phyloP scores from a whole-genome alignment of 495 filamentous ascomycete genomes.

The Durotheca rogersii region DNA sequence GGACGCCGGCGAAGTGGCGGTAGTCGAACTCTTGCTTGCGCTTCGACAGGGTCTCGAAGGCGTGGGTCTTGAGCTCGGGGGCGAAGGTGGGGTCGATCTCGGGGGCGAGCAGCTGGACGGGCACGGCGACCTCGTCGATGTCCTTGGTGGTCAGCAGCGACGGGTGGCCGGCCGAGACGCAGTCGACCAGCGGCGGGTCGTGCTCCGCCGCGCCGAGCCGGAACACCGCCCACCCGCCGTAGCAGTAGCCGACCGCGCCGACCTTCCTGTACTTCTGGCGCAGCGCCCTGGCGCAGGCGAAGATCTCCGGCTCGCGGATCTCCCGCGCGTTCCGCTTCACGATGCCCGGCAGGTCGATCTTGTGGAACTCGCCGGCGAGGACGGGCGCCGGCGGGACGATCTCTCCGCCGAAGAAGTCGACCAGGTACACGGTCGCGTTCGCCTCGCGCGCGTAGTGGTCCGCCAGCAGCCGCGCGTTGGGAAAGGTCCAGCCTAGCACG shows the following conservation, averaged over 20 bases:
- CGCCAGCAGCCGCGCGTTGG: slow-evolving; percentile 57
- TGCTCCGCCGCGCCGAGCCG: slow-evolving; percentile 41
- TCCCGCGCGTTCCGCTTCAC: slow-evolving; percentile 43
- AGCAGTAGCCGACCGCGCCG: slow-evolving; percentile 63
- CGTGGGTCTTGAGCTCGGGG: slow-evolving; percentile 52
- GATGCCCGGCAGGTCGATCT: slow-evolving; percentile 46
- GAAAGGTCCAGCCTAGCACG: slow-evolving; percentile 59
- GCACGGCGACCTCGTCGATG: slow-evolving; percentile 53
- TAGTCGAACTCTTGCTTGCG: slow-evolving; percentile 56
- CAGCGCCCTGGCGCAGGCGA: slow-evolving; percentile 50
- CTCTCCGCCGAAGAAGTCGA: slow-evolving; percentile 55
- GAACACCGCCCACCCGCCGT: slow-evolving; percentile 59
- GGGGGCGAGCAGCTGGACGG: slow-evolving; percentile 59
- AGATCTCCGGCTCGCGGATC: slow-evolving; percentile 54
- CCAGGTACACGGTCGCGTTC: slow-evolving; percentile 55
- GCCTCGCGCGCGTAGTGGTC: slow-evolving; percentile 57
- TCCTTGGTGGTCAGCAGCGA: slow-evolving; percentile 50
- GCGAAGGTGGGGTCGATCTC: slow-evolving; percentile 53
- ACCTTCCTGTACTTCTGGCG: slow-evolving; percentile 43
- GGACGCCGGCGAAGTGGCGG: slow-evolving; percentile 55
- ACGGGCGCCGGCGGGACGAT: slow-evolving; percentile 35
- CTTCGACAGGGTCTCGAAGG: slow-evolving; percentile 45
- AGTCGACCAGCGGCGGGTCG: slow-evolving; percentile 53
- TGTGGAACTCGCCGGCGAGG: slow-evolving; percentile 31
- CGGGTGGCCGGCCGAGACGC: slow-evolving; percentile 56